Evolutionary conservation across 371 early-diverging fungal species (phyloP).

Genomic region (Conidiobolus incongruus): DNA sequence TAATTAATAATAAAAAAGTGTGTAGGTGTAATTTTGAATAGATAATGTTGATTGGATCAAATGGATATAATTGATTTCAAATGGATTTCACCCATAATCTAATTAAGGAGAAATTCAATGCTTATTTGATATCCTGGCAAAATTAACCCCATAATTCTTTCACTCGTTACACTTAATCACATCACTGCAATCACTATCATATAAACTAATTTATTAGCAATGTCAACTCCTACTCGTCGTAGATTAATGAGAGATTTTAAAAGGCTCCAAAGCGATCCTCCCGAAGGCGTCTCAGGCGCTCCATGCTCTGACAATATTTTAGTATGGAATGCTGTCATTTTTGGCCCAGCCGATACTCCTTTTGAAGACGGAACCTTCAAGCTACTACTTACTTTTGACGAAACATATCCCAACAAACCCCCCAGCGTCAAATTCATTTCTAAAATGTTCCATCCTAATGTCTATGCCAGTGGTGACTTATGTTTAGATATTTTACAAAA

Average conservation of each 20-base stretch:
- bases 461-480: constrained; percentile 94
- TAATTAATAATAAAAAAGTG: too few species aligned
- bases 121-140: too few species aligned
- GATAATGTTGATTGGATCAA: too few species aligned
- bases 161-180: too few species aligned
- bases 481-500: constrained; percentile 98
- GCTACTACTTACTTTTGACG: constrained; percentile 85
- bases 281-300: constrained; percentile 71
- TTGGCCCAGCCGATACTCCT: constrained; percentile 96
- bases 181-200: too few species aligned
- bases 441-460: constrained; percentile 99
- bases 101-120: too few species aligned
- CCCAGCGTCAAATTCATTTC: constrained; percentile 93
- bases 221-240: constrained; percentile 75
- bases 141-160: too few species aligned
- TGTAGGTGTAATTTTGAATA: too few species aligned
- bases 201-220: too few species aligned
- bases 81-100: too few species aligned
- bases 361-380: constrained; percentile 99
- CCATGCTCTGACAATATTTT: constrained; percentile 90
- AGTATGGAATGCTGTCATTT: constrained; percentile 96
- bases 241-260: constrained; percentile 92
- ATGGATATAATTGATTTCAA: too few species aligned
- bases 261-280: constrained; percentile 84
- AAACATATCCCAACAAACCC: constrained; percentile 97